A percentile compares a stretch with the other conserved stretches of the same genome.
Evolutionary conservation across 2,329 filamentous ascomycete species (phyloP).

Genomic region (Xylaria sp.): DNA sequence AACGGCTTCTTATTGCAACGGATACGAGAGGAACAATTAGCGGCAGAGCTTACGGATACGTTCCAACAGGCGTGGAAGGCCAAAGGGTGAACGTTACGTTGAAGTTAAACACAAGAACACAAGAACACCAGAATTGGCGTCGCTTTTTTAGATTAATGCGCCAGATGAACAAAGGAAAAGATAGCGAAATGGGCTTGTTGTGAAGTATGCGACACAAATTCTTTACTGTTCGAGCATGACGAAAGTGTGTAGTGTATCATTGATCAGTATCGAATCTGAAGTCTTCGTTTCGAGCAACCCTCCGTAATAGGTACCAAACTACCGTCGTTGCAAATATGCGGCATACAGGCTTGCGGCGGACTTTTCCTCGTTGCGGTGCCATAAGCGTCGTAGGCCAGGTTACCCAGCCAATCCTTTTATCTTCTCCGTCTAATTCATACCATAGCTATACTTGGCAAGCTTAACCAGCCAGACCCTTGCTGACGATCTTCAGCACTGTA

Average conservation of each 20-base stretch:
- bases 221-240: constrained; percentile 47
- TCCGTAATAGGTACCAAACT: constrained; percentile 46
- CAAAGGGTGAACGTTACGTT: constrained; percentile 47
- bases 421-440: constrained; percentile 29
- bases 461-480: constrained; percentile 67
- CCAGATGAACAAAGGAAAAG: constrained; percentile 10
- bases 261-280: constrained; percentile 51
- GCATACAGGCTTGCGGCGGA: constrained; percentile 30
- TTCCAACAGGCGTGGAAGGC: constrained; percentile 79
- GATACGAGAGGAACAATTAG: constrained; percentile 74
- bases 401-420: constrained; percentile 31
- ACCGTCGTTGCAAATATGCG: constrained; percentile 38
- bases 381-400: constrained; percentile 43
- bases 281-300: constrained; percentile 47
- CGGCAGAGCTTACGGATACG: constrained; percentile 69
- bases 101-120: neutral
- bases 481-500: constrained; percentile 72
- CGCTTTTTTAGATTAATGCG: neutral
- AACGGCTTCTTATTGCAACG: constrained; percentile 82
- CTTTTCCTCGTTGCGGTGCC: constrained; percentile 42
- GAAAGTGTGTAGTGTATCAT: constrained; percentile 49
- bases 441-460: constrained; percentile 23
- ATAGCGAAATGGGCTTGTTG: constrained; percentile 17
- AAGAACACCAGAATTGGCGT: neutral
- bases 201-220: constrained; percentile 41